Evolutionary conservation across 2,329 filamentous ascomycete species (phyloP).

Genomic region (Dactylellina cionopaga): DNA sequence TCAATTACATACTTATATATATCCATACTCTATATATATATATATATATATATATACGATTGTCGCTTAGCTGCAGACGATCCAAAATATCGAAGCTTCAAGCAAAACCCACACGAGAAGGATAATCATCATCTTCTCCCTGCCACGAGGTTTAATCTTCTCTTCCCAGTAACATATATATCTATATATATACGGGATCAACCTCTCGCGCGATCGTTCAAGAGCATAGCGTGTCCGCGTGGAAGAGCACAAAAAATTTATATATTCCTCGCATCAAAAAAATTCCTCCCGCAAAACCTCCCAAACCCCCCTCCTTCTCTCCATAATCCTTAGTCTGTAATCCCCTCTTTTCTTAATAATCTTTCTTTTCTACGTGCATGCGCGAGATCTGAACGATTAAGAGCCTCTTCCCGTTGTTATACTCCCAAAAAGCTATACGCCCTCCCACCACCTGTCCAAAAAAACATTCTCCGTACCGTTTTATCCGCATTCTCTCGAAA

Average conservation of each 20-base stretch:
- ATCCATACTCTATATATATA: background rate
- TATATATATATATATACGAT: constrained; percentile 7
- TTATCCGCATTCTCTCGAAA: constrained; percentile 9
- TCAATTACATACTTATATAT: background rate
- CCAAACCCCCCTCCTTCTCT: background rate
- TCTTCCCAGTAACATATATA: constrained; percentile 6
- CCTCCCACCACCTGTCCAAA: constrained; percentile 39
- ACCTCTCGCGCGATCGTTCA: constrained; percentile 45
- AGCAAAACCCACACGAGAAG: background rate
- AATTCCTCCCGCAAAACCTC: background rate
- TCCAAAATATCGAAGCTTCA: constrained; percentile 17
- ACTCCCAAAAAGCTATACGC: too few relatives aligned
- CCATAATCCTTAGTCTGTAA: background rate
- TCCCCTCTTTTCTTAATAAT: background rate
- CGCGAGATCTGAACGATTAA: constrained; percentile 31
- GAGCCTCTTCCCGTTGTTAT: constrained; percentile 34
- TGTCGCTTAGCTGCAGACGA: constrained; percentile 51
- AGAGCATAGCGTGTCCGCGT: constrained; percentile 35
- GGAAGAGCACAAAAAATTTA: background rate
- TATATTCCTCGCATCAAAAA: background rate
- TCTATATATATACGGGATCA: constrained; percentile 45
- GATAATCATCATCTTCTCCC: background rate
- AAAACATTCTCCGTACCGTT: too few relatives aligned
- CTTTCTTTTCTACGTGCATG: background rate
- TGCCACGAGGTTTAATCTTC: constrained; percentile 21